Percentiles rank a stretch among this genome's conserved stretches.
Evolutionary conservation across 1,284 basidiomycete species (phyloP).

Genomic region (Boletellus deceptivus): DNA sequence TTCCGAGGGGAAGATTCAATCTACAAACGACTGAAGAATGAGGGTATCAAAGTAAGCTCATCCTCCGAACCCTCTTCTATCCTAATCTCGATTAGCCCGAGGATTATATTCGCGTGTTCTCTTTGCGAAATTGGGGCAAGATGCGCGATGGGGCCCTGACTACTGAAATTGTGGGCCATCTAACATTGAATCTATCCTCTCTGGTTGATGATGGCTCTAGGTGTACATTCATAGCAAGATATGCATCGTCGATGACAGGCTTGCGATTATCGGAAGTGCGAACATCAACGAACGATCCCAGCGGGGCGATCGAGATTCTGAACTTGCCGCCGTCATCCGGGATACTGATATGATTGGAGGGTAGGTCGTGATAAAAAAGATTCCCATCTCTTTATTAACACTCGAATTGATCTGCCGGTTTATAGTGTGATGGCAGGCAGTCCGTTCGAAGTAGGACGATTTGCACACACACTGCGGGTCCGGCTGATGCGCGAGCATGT

Average conservation of each 20-base stretch:
- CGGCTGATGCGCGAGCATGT: conserved; percentile 97
- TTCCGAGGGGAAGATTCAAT: conserved; percentile 91
- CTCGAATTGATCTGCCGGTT: conserved; percentile 1
- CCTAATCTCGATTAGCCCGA: conserved; percentile 60
- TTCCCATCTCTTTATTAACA: not conserved
- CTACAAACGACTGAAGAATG: conserved; percentile 81
- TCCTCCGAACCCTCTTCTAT: not conserved
- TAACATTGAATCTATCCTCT: not conserved
- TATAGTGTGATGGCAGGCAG: conserved; percentile 88
- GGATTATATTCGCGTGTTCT: conserved; percentile 92
- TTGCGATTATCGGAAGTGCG: conserved; percentile 98
- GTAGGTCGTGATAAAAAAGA: conserved; percentile 39
- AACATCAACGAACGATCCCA: conserved; percentile 99
- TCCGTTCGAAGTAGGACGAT: conserved; percentile 94
- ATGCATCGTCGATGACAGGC: conserved; percentile 94
- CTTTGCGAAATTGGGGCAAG: conserved; percentile 92
- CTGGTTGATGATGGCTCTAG: conserved; percentile 35
- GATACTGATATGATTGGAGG: conserved; percentile 97
- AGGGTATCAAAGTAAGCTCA: conserved; percentile 79
- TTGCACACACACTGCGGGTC: conserved; percentile 91
- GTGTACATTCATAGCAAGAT: conserved; percentile 83
- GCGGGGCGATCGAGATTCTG: conserved; percentile 94
- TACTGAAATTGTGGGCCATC: conserved; percentile 75
- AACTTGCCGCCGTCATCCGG: conserved; percentile 88
- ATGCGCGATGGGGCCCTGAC: conserved; percentile 82